Percentiles rank a stretch among this genome's conserved stretches.
Evolutionary conservation across 1,284 basidiomycete species (phyloP).

Genomic region (Rhodofomes roseus): DNA sequence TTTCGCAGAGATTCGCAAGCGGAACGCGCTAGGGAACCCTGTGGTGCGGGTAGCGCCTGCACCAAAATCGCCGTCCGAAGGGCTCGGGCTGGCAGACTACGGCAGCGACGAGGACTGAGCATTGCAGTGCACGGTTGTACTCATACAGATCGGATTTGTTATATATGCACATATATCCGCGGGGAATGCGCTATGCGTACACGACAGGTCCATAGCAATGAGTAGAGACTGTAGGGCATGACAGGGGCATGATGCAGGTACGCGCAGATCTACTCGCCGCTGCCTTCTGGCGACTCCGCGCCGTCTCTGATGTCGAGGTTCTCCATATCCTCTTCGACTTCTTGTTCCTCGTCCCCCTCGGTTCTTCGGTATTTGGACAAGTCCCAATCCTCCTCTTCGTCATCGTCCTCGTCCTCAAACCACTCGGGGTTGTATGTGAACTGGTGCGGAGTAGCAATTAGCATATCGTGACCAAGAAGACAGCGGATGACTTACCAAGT

Average conservation of each 20-base stretch:
- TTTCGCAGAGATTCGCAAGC: slow-evolving; percentile 76
- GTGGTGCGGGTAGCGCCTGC: slow-evolving; percentile 26
- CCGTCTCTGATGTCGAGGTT: slow-evolving; percentile 20
- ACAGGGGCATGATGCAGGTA: background rate
- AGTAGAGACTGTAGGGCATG: background rate
- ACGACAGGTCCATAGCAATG: slow-evolving; percentile 10
- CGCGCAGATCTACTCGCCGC: slow-evolving; percentile 9
- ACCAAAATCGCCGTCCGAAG: slow-evolving; percentile 34
- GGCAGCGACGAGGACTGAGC: slow-evolving; percentile 70
- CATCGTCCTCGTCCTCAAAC: slow-evolving; percentile 85
- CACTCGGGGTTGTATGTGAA: slow-evolving; percentile 97
- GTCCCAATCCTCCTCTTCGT: slow-evolving; percentile 74
- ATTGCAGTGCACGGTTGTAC: slow-evolving; percentile 8
- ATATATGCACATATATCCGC: slow-evolving; percentile 14
- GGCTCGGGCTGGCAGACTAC: slow-evolving; percentile 64
- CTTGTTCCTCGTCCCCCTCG: slow-evolving; percentile 59
- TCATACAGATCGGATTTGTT: background rate
- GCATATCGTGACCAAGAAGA: slow-evolving; percentile 2
- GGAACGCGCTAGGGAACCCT: slow-evolving; percentile 37
- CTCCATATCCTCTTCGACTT: slow-evolving; percentile 30
- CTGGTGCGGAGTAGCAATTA: slow-evolving; percentile 32
- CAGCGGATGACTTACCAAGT: slow-evolving; percentile 63
- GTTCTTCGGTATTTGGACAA: slow-evolving; percentile 58
- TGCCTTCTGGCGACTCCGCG: slow-evolving; percentile 14
- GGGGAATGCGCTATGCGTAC: slow-evolving; percentile 3